Base-by-base conservation (phyloP, 768 basidiomycete species). In the Pleurotus cornucopiae region DNA sequence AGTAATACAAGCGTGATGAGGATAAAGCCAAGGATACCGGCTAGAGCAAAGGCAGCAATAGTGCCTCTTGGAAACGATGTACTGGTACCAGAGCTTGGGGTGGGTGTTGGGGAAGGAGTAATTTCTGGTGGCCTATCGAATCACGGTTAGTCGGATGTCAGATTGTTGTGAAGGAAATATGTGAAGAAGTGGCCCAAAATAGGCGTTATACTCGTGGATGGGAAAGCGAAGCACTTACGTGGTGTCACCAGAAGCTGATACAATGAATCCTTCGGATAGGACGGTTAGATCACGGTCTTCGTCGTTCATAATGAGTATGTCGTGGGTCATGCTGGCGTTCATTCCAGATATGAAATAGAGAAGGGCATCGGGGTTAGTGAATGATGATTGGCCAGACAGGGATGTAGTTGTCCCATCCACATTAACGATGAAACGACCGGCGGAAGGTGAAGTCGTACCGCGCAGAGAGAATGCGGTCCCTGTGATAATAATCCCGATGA, bases 341-440 rank as follows among this genome's bases (percentile, higher is more conserved):
- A 92, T 76, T 14, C 81, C 82, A 16, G 82, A 81, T 39, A 80
- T 76, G 61, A 78, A 85, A 65, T 84, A 91, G 9, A 92, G 73
- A 3, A 89, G 71, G 9, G 82, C 73, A 56, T 79, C 65, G 46
- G 75, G 66, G 25, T 78, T 69, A 38, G 70, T 75, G 63, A 80
- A 85, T 0, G 83, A 82, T 3, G 85, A 80, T 54, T 69, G 68
- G 2, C 78, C 81, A 26, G 79, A 80, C 51, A 83, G 70, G 2
- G 61, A 69, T 30, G 78, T 74, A 37, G 76, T 78, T 18, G 70
- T 67, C 55, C 81, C 26, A 43, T 74, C 70, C 14, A 78, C 60
- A 14, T 59, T 73, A 54, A 88, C 81, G 37, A 81, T 75, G 63
- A 82, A 91, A 41, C 71, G 73, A 53, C 87, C 87, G 2, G 81